Evolutionary conservation across 2,329 filamentous ascomycete species (phyloP), one percentile per base, ranked within the genome.

Genomic region (Hortaea sp.): DNA sequence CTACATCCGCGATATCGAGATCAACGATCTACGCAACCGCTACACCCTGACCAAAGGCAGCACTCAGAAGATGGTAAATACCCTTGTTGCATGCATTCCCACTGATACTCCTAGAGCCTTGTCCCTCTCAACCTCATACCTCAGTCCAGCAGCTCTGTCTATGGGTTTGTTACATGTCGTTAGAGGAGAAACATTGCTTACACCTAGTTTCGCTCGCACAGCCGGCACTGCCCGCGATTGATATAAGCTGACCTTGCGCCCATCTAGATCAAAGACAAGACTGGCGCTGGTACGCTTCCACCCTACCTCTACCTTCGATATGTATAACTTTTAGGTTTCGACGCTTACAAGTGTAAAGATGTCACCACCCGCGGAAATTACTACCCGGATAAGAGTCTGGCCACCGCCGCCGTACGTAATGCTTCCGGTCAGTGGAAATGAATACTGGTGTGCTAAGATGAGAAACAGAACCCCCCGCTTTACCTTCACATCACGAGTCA

Each of bases 41-140:
- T 98, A 98, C 69, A 84, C 89, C 66, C 77, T 98, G 72, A 98
- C 90, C 54, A 97, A 95, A 75, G 88, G 89, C 62, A 85, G 88
- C 60, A 95, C 88, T 56, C 92, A 97, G 76, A 94, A 95, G 80
- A 95, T 92, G 90, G 92, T 98, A 95, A 94, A 84, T 89, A 83
- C 78, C 53, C 61, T 79, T 77, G 30, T 76, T 56, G 50, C 50
- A 49, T 49, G 45, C 32, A 52, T 48, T 68, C 70, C 71, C 77
- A 76, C 81, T 84, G 79, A 83, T 84, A 66, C 56, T 62, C 64
- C 64, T 67, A 72, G 71, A 68, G 40, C 46, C 32, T 20, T 20
- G 20, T 20, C 20, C 20, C 20, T 52, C 43, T 51, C 49, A 20
- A 20, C 20, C 20, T 53, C 48, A 45, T 41, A 31, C 41, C 11